These are phyloP conservation scores for Naganishia randhawae DNA, from an alignment of 768 basidiomycete genomes.

Conservation along the genomic window DNA sequence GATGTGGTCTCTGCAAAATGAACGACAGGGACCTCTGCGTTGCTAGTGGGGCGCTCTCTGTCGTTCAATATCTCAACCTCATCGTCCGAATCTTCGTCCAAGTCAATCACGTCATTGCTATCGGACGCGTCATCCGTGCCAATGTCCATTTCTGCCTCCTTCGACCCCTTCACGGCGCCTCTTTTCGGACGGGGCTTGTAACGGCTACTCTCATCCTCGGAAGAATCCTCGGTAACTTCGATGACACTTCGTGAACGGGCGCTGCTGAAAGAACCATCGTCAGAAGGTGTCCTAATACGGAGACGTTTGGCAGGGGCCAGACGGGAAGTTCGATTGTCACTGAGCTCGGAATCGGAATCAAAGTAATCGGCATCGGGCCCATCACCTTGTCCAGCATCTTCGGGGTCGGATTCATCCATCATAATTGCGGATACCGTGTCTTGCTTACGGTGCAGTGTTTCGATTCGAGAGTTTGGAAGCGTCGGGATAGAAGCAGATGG, in stretches of 20 bases:
- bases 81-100: conserved; percentile 16
- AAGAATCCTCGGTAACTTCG: conserved; percentile 1
- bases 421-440: conserved; percentile 17
- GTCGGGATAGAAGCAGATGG: neutral
- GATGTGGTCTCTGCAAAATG: conserved; percentile 14
- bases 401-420: conserved; percentile 17
- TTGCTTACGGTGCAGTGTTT: neutral
- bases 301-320: neutral
- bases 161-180: conserved; percentile 20
- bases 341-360: conserved; percentile 9
- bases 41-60: neutral
- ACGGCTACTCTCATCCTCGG: conserved; percentile 13
- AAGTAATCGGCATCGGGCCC: neutral
- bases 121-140: conserved; percentile 5
- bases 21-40: conserved; percentile 1
- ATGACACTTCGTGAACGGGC: neutral
- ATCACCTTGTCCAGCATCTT: conserved; percentile 14
- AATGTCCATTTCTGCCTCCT: conserved; percentile 25
- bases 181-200: neutral
- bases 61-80: conserved; percentile 19
- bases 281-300: neutral
- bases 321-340: conserved; percentile 3
- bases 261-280: neutral
- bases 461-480: neutral
- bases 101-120: neutral